Conservation (phyloP, 1,139 yeast species). For the Suhomyces atakaporum region DNA sequence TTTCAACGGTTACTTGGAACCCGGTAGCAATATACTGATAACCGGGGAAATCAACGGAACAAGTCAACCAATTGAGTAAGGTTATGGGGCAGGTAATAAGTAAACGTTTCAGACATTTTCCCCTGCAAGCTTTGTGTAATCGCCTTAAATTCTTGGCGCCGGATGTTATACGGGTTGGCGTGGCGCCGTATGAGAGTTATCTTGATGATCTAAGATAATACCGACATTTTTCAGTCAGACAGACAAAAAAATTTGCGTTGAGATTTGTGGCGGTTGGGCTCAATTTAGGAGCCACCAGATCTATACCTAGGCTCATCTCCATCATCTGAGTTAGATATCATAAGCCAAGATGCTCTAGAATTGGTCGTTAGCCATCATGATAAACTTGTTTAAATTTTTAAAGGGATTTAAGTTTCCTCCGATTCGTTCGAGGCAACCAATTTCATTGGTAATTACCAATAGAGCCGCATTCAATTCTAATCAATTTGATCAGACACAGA, state of each 20-base stretch:
- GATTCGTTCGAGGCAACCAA: too few species aligned
- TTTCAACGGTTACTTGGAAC: too few species aligned
- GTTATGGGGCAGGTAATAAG: too few species aligned
- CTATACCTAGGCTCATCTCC: not conserved
- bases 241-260: not conserved
- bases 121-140: not conserved
- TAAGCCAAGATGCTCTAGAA: too few species aligned
- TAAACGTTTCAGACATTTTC: not conserved
- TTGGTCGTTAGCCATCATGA: too few species aligned
- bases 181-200: conserved; percentile 3
- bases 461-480: not conserved
- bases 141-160: not conserved
- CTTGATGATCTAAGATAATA: conserved; percentile 14
- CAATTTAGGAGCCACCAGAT: not conserved
- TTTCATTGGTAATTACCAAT: too few species aligned
- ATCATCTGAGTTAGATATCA: too few species aligned
- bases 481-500: not conserved
- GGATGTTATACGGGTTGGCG: not conserved
- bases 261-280: not conserved
- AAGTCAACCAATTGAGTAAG: too few species aligned
- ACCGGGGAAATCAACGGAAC: too few species aligned
- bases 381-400: too few species aligned
- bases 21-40: too few species aligned
- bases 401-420: not conserved
- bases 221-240: conserved; percentile 1